Conservation (phyloP, 495 filamentous ascomycete species). For the Massariosphaeria phaeospora region DNA sequence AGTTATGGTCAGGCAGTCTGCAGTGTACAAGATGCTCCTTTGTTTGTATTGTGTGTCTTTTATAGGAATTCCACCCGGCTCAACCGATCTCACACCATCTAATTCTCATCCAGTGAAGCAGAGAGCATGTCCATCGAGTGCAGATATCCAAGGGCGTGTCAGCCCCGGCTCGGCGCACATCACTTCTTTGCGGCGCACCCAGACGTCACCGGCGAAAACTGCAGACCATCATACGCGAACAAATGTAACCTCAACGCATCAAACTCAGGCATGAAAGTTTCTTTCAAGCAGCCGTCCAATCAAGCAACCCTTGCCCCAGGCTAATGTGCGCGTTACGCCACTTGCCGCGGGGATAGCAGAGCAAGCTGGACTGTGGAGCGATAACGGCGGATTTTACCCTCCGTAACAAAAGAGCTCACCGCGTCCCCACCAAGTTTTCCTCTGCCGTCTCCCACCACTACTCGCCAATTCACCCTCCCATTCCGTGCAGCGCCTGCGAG, state of each 20-base stretch:
- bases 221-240: slow-evolving; percentile 19
- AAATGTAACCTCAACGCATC: slow-evolving; percentile 4
- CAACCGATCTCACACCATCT: too few species aligned
- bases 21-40: too few species aligned
- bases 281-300: slow-evolving; percentile 10
- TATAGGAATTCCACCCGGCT: too few species aligned
- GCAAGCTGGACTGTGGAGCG: not conserved
- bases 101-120: too few species aligned
- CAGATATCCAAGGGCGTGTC: too few species aligned
- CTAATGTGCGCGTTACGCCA: slow-evolving; percentile 10
- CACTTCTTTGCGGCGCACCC: slow-evolving; percentile 1
- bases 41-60: too few species aligned
- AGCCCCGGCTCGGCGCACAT: not conserved
- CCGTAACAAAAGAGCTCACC: slow-evolving; percentile 14
- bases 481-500: slow-evolving; percentile 7
- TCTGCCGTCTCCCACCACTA: not conserved
- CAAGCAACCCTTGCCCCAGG: slow-evolving; percentile 2
- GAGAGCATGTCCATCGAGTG: too few species aligned
- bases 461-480: slow-evolving; percentile 12
- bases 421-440: not conserved
- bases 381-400: slow-evolving; percentile 29
- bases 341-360: slow-evolving; percentile 7
- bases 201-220: not conserved
- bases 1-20: too few species aligned
- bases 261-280: slow-evolving; percentile 20